Percentiles rank a stretch among this genome's conserved stretches.
These are phyloP conservation scores for Ilyonectria sp. DNA, from an alignment of 2,329 filamentous ascomycete genomes.

Conservation along the genomic window DNA sequence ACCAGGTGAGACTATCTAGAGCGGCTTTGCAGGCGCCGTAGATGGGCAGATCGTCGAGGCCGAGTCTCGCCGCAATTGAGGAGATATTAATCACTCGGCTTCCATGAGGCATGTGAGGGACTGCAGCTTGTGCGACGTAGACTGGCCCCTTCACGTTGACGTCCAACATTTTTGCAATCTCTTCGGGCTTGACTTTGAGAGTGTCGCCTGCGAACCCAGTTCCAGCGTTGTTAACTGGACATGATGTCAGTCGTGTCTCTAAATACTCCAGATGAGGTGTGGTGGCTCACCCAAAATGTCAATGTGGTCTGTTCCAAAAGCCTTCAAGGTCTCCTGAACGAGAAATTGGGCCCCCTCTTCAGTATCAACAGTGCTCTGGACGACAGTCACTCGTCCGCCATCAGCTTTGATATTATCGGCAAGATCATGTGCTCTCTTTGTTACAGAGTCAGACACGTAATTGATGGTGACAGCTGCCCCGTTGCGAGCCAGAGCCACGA, in stretches of 20 bases:
- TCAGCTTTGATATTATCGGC: constrained; percentile 47
- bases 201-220: constrained; percentile 38
- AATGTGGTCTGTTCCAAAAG: constrained; percentile 53
- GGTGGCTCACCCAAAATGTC: constrained; percentile 57
- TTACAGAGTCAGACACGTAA: constrained; percentile 55
- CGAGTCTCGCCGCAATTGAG: constrained; percentile 40
- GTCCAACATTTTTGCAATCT: constrained; percentile 48
- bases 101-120: constrained; percentile 55
- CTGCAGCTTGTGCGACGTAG: constrained; percentile 53
- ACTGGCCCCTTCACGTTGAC: constrained; percentile 55
- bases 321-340: constrained; percentile 53
- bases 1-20: constrained; percentile 52
- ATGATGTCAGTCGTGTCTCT: accelerated
- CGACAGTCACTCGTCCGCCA: constrained; percentile 50
- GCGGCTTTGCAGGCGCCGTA: constrained; percentile 53
- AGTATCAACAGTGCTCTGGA: constrained; percentile 53
- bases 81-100: constrained; percentile 46
- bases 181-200: constrained; percentile 42
- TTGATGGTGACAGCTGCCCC: constrained; percentile 59
- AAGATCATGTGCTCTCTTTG: constrained; percentile 49
- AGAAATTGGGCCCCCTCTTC: constrained; percentile 52
- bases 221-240: constrained; percentile 57
- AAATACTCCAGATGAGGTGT: too few relatives aligned
- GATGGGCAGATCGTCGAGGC: constrained; percentile 25
- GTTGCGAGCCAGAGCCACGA: constrained; percentile 56